phyloP scores from a whole-genome alignment of 2,329 filamentous ascomycete species.

The Fusarium denticulatum region DNA sequence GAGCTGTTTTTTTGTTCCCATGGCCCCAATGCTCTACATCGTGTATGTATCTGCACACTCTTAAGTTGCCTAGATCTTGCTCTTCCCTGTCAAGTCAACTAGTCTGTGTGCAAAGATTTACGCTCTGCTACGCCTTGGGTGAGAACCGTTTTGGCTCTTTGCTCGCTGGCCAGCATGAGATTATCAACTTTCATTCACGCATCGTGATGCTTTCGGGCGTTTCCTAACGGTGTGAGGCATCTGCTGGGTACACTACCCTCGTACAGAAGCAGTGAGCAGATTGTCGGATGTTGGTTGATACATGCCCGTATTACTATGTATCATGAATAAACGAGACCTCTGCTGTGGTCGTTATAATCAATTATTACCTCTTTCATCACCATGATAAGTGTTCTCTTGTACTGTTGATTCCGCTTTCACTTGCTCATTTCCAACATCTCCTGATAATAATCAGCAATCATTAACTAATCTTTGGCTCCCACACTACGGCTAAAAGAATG shows the following conservation, averaged over 20 bases:
- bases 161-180: conserved; percentile 45
- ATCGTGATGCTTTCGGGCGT: conserved; percentile 44
- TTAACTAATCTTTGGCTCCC: not conserved
- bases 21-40: not conserved
- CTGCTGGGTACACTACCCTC: conserved; percentile 50
- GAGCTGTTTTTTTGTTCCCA: not conserved
- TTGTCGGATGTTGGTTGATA: conserved; percentile 45
- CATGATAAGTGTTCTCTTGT: not conserved
- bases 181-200: conserved; percentile 43
- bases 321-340: not conserved
- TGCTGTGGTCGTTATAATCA: not conserved
- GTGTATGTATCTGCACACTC: conserved; percentile 74
- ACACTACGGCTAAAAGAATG: not conserved
- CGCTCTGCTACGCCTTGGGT: conserved; percentile 55
- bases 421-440: not conserved
- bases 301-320: conserved; percentile 27
- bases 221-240: conserved; percentile 46
- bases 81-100: conserved; percentile 88
- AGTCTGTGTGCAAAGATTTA: conserved; percentile 95
- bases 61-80: conserved; percentile 91
- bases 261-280: conserved; percentile 45
- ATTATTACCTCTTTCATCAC: not conserved
- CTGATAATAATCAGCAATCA: not conserved
- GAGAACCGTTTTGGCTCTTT: conserved; percentile 62
- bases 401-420: not conserved